A percentile compares a stretch with the other conserved stretches of the same genome.
Evolutionary conservation across 139 green algal genomes (phyloP).

Genomic region (Haematococcus sp.): DNA sequence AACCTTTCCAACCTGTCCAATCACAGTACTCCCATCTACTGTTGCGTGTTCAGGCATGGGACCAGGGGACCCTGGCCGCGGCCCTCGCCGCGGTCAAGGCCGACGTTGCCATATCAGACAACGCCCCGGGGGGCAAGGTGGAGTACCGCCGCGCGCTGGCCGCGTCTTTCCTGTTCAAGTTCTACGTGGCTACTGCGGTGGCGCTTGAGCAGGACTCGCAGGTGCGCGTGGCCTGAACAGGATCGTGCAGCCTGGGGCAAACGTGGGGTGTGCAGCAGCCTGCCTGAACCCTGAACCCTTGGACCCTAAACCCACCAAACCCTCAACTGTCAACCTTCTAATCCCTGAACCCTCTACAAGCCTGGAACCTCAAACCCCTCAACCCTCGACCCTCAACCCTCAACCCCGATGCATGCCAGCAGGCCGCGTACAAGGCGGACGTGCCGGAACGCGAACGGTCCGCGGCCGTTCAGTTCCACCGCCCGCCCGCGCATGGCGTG

Average conservation of each 20-base stretch:
- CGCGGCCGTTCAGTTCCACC: conserved; percentile 34
- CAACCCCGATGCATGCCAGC: no score
- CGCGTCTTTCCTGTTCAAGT: conserved; percentile 93
- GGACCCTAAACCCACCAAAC: no score
- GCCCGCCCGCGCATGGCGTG: conserved; percentile 69
- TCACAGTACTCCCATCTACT: no score
- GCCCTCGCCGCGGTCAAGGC: conserved; percentile 64
- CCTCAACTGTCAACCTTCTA: no score
- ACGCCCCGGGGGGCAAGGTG: conserved; percentile 85
- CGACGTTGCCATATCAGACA: conserved; percentile 73
- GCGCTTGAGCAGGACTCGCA: conserved; percentile 32
- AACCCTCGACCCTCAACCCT: no score
- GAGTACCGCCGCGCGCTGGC: conserved; percentile 87
- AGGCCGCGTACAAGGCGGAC: no score
- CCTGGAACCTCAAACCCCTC: no score
- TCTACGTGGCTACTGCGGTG: conserved; percentile 60
- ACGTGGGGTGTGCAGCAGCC: background rate
- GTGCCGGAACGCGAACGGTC: no score
- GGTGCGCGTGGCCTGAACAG: conserved; percentile 10
- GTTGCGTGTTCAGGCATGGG: conserved; percentile 1
- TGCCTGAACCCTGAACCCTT: no score
- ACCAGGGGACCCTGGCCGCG: conserved; percentile 13
- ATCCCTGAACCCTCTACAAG: no score
- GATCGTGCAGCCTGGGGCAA: background rate
- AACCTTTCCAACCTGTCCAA: background rate